These are phyloP conservation scores for Triticum urartu DNA, from an alignment of 176 grass and related monocot species.

Conservation along the genomic window DNA sequence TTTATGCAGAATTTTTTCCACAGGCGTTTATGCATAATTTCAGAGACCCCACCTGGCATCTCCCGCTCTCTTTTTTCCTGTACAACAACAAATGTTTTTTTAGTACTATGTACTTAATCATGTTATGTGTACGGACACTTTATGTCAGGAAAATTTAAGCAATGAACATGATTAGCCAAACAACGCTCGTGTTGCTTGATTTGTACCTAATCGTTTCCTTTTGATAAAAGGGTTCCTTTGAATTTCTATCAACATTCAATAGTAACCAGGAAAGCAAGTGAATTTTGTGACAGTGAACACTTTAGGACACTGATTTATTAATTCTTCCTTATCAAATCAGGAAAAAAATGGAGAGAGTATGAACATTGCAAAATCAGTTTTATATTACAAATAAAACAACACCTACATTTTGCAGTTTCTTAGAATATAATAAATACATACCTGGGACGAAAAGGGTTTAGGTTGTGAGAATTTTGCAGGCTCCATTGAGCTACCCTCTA, in stretches of 20 bases:
- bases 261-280: background rate
- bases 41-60: too few relatives aligned
- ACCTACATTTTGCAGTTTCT: background rate
- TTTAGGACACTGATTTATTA: background rate
- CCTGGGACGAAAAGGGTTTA: constrained; percentile 23
- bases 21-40: too few relatives aligned
- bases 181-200: background rate
- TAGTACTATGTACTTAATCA: background rate
- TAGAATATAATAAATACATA: background rate
- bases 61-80: background rate
- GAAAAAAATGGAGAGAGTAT: background rate
- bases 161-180: background rate
- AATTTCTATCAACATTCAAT: background rate
- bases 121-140: background rate
- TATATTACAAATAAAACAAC: constrained; percentile 16
- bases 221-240: background rate
- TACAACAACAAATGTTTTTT: background rate
- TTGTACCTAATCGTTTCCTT: background rate
- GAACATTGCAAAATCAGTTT: background rate
- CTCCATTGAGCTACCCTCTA: constrained; percentile 1
- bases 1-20: background rate
- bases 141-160: background rate
- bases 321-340: constrained; percentile 15
- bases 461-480: constrained; percentile 8
- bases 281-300: background rate